Evolutionary conservation across 495 filamentous ascomycete genomes (phyloP), one percentile per base, ranked within the genome.

Genomic region (Annulohypoxylon stygium): DNA sequence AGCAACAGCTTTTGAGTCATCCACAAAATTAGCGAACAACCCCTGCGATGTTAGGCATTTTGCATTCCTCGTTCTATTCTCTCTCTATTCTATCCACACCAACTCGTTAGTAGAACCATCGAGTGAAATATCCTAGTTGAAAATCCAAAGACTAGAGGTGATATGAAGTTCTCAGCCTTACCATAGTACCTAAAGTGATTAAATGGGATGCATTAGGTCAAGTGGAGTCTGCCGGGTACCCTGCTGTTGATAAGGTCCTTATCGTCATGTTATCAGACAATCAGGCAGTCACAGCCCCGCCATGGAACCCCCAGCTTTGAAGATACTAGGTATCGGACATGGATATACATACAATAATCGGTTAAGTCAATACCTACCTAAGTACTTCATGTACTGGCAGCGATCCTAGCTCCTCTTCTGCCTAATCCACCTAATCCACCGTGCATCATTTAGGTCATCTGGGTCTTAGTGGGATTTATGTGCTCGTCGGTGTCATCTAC

Each of bases 91-190:
- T 14, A 39, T 10, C 11, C 4, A 39, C 8, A 11, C 8, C 36
- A 2, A 39, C 3, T 30, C 30, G 0, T 30, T 39, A 39, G 11
- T 0, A 39, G 8, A 39, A 11, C 36, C 36, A 8, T 11, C 36
- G 9, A 39, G 14, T 43, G 12, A n/a, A 6, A 18, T 47, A 20
- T 20, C 6, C 20, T 47, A 2, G 6, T 47, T 47, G 16, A 20
- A 16, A 47, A 8, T 20, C 8, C 4, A 36, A 30, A 59, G 39
- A 16, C n/a, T 0, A 25, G 9, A 39, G 3, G 20, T 6, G 25
- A 47, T 18, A 23, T 60, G 7, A 65, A 66, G 51, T 45, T 0
- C 26, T 71, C 62, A 71, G 62, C 69, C 69, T 71, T 67, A 55
- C 25, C 16, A 23, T 23, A 39, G 33, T 36, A 30, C 43, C 9